Evolutionary conservation across 1,284 basidiomycete genomes (phyloP), one percentile per base, ranked within the genome.

Genomic region (Ceratobasidium sp.): DNA sequence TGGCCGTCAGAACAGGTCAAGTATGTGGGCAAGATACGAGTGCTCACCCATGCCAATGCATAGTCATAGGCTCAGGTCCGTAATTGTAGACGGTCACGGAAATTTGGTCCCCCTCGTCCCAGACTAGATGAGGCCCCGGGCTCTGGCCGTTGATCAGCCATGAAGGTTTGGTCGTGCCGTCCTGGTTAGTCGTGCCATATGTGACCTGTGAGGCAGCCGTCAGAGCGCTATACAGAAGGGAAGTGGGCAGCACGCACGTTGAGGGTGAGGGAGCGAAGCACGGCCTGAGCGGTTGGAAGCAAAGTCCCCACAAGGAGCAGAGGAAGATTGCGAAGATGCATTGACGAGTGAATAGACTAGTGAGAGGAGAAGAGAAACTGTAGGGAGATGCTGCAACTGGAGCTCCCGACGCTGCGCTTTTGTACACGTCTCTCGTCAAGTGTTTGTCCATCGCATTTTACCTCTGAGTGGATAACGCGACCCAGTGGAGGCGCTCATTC

Each of bases 131-230:
- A 54, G 74, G 78, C 20, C 78, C 78, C 12, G 78, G 78, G 14
- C 66, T 77, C 35, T 60, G 52, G 30, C 78, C 78, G 50, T 79
- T 79, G 41, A 79, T 59, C 8, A 77, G 67, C 38, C 60, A 79
- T 4, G 69, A 66, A 14, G 52, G 46, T n/a, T 59, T 77, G 33
- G 73, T 69, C 1, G 54, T 70, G 33, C 68, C 68, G 33, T 70
- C 68, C 7, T 33, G 52, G 52, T 70, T 70, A 52, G 30, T 70
- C 14, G 68, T 70, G 27, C 68, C 69, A 23, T 73, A 60, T 3
- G 69, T 60, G 57, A 48, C n/a, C 69, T 73, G 10, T 55, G 27
- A 27, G 8, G 16, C 4, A 14, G 38, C 27, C 41, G 33, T 62
- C 5, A 48, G 38, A 27, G 23, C 10, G n/a, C 8, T 33, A 18